A percentile compares a stretch with the other conserved stretches of the same genome.
Conservation (phyloP, 805 yeast species). For the Candida ulmi region DNA sequence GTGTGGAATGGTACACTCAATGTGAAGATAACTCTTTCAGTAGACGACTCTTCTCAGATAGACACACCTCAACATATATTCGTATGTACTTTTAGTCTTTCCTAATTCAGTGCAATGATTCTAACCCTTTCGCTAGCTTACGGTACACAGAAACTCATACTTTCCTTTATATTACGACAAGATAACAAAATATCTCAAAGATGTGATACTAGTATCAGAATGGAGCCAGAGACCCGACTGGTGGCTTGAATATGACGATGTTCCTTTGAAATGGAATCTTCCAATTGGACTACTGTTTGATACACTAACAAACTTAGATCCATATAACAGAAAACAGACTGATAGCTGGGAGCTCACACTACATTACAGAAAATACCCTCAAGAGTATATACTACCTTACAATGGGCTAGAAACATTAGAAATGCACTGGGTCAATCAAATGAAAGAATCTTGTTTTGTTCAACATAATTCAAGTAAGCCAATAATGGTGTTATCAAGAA, state of each 20-base stretch:
- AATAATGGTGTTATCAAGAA: conserved; percentile 70
- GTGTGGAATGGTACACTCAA: conserved; percentile 55
- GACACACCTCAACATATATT: conserved; percentile 7
- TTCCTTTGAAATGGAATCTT: conserved; percentile 63
- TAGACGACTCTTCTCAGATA: conserved; percentile 19
- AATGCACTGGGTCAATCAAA: conserved; percentile 64
- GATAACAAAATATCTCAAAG: conserved; percentile 34
- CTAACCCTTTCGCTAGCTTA: conserved; percentile 4
- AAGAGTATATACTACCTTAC: conserved; percentile 36
- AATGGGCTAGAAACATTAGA: conserved; percentile 28
- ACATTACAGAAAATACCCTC: conserved; percentile 38
- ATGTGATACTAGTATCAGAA: conserved; percentile 25
- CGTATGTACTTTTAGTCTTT: conserved; percentile 1
- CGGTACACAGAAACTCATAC: conserved; percentile 43
- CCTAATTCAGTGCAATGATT: not conserved
- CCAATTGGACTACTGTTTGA: conserved; percentile 73
- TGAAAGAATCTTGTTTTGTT: conserved; percentile 78
- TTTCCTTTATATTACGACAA: conserved; percentile 37
- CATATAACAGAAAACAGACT: conserved; percentile 14
- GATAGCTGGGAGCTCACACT: conserved; percentile 44
- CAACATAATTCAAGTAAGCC: conserved; percentile 72
- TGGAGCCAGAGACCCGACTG: conserved; percentile 25
- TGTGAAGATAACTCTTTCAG: conserved; percentile 29
- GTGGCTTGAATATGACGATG: conserved; percentile 67
- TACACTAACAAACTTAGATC: conserved; percentile 35